These are phyloP conservation scores for Limnanthes douglasii DNA, from an alignment of 345 rosid species.

Conservation along the genomic window DNA sequence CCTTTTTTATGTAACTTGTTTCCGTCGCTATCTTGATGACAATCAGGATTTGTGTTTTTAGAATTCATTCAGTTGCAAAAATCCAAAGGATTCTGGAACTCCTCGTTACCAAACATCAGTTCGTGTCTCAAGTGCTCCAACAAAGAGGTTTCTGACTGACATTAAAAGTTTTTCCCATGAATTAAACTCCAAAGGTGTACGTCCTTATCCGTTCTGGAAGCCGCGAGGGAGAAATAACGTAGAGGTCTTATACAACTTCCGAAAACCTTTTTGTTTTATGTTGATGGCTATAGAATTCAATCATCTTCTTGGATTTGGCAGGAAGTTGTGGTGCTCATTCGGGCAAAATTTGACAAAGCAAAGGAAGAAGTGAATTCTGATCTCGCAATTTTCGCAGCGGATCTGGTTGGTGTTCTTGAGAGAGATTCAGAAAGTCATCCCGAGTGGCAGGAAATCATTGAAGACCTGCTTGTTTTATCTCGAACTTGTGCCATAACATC, in stretches of 20 bases:
- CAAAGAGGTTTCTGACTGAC: conserved; percentile 89
- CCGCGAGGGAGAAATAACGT: conserved; percentile 86
- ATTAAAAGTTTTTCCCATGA: conserved; percentile 99
- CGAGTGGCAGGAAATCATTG: conserved; percentile 98
- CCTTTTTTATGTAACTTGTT: not conserved
- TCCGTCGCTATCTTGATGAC: conserved; percentile 9
- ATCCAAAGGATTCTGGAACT: conserved; percentile 92
- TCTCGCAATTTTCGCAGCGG: conserved; percentile 93
- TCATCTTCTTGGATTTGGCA: conserved; percentile 18
- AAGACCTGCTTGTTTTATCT: conserved; percentile 90
- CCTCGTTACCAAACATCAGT: conserved; percentile 98
- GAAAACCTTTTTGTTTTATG: conserved; percentile 1
- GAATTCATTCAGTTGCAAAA: conserved; percentile 58
- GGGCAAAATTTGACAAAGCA: conserved; percentile 90
- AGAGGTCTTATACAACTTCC: conserved; percentile 34
- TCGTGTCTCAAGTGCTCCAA: conserved; percentile 88
- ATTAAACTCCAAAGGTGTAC: conserved; percentile 92
- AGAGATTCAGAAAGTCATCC: conserved; percentile 97
- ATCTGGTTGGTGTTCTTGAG: conserved; percentile 91
- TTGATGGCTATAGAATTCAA: conserved; percentile 10
- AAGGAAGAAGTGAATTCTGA: conserved; percentile 99
- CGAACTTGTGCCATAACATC: conserved; percentile 90
- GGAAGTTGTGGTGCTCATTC: conserved; percentile 78
- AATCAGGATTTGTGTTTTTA: conserved; percentile 18
- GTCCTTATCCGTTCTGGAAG: conserved; percentile 94